Base-by-base conservation (phyloP, 306 rosid genomes). In the Leucaena leucocephala region DNA sequence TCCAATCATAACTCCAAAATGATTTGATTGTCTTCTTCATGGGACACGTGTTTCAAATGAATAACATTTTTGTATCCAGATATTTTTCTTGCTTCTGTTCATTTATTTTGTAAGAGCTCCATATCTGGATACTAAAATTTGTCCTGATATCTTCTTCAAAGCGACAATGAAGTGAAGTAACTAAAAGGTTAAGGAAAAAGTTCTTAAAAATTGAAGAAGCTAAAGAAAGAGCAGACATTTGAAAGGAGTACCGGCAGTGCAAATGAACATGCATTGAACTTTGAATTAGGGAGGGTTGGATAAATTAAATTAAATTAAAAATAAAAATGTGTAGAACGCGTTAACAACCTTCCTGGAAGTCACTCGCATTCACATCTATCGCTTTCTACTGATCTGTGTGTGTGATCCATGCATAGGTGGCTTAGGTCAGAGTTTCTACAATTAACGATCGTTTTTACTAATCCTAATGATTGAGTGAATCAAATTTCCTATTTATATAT, bases 381-480 rank as follows among this genome's bases (percentile, higher is more conserved):
- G 74, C 74, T 69, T 69, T 69, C 74, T 44, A 21, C 74, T 9
- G 5, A 68, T 19, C 36, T 45, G 57, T 45, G 34, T n/a, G 27
- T 16, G 7, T 6, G 48, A 16, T 66, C 27, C 50, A 39, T 40
- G 10, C 21, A 15, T 27, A 1, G 27, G 27, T 27, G 27, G 27
- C 27, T 27, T 44, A 14, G n/a, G 74, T 69, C 74, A 69, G 55
- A 69, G 39, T 43, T 69, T 43, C 74, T 22, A 69, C 57, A 69
- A 44, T 22, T 5, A 44, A 44, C 44, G 1, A 27, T 27, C 27
- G 27, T 17, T 40, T 8, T 4, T 11, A 13, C 6, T 67, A 40
- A 3, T 42, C 19, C 49, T 19, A 67, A 40, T 40, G 8, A 66
- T 38, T 36, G 7, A 66, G 15, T 66, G 48, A 3, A 35, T 63